Conservation (phyloP, 2,329 filamentous ascomycete genomes). For the Scleromitrula shiraiana region DNA sequence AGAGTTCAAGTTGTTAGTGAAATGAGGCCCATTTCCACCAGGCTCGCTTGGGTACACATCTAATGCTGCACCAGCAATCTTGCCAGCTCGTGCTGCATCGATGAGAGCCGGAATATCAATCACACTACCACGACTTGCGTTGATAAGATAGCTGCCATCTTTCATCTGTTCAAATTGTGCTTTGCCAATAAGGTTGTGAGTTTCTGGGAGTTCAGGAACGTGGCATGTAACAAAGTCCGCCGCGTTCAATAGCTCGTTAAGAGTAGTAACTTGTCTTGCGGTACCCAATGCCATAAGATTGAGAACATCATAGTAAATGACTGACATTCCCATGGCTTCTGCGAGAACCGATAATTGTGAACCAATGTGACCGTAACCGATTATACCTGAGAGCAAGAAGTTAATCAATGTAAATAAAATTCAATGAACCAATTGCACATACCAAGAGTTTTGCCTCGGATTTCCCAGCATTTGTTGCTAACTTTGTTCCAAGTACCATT, state of each 20-base stretch:
- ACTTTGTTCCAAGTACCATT: slow-evolving; percentile 97
- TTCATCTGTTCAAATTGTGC: slow-evolving; percentile 83
- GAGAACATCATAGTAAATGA: slow-evolving; percentile 94
- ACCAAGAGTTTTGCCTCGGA: slow-evolving; percentile 93
- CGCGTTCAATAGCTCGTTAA: slow-evolving; percentile 67
- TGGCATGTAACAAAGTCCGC: slow-evolving; percentile 93
- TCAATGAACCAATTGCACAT: slow-evolving; percentile 22
- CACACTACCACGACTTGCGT: slow-evolving; percentile 87
- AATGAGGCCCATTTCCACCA: slow-evolving; percentile 89
- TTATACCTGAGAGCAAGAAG: slow-evolving; percentile 51
- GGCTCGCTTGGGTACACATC: slow-evolving; percentile 96
- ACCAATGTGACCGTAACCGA: slow-evolving; percentile 96
- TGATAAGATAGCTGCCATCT: slow-evolving; percentile 86
- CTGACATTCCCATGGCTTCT: slow-evolving; percentile 95
- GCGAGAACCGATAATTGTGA: slow-evolving; percentile 92
- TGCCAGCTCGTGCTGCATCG: slow-evolving; percentile 75
- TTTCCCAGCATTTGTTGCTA: slow-evolving; percentile 93
- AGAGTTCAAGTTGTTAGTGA: slow-evolving; percentile 71
- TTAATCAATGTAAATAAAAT: neutral
- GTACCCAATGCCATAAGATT: slow-evolving; percentile 93
- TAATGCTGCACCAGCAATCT: slow-evolving; percentile 87
- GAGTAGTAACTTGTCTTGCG: slow-evolving; percentile 69
- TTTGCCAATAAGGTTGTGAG: slow-evolving; percentile 81
- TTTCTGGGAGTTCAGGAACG: slow-evolving; percentile 89
- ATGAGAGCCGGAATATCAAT: slow-evolving; percentile 91